Conservation (phyloP, 2,329 filamentous ascomycete genomes). For the Ramularia collo-cygni region DNA sequence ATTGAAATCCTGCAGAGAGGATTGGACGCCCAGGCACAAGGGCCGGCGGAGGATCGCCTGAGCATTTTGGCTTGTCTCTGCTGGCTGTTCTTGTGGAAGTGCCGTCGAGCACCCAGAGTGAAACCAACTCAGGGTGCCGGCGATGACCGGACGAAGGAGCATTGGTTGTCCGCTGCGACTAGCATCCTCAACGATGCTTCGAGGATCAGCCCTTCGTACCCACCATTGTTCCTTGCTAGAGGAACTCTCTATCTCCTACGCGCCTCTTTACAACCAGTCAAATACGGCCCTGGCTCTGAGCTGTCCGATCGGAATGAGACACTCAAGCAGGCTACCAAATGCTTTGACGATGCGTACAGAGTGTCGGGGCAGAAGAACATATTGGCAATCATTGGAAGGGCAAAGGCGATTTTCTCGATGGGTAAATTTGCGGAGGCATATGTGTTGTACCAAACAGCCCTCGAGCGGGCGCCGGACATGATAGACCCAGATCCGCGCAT, state of each 20-base stretch:
- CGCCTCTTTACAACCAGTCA: slow-evolving; percentile 76
- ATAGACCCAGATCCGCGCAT: slow-evolving; percentile 92
- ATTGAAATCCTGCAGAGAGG: slow-evolving; percentile 67
- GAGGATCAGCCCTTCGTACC: slow-evolving; percentile 84
- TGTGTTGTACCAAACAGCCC: slow-evolving; percentile 75
- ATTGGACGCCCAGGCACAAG: slow-evolving; percentile 56
- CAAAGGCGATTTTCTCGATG: slow-evolving; percentile 77
- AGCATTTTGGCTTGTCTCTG: slow-evolving; percentile 78
- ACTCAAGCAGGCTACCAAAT: slow-evolving; percentile 77
- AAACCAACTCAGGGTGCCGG: slow-evolving; percentile 53
- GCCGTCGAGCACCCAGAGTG: slow-evolving; percentile 67
- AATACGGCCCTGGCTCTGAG: slow-evolving; percentile 57
- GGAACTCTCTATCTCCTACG: slow-evolving; percentile 83
- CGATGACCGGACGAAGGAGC: slow-evolving; percentile 84
- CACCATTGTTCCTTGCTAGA: slow-evolving; percentile 82
- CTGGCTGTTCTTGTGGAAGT: slow-evolving; percentile 89
- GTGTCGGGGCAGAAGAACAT: slow-evolving; percentile 82
- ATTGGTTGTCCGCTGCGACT: slow-evolving; percentile 86
- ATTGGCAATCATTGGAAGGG: slow-evolving; percentile 84
- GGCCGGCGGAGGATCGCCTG: slow-evolving; percentile 72
- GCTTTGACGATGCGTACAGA: slow-evolving; percentile 87
- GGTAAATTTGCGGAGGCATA: slow-evolving; percentile 80
- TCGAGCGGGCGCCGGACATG: slow-evolving; percentile 78
- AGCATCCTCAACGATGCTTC: slow-evolving; percentile 91
- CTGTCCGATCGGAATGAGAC: slow-evolving; percentile 67